Evolutionary conservation across 495 filamentous ascomycete species (phyloP).

Genomic region (Neurospora sp.): DNA sequence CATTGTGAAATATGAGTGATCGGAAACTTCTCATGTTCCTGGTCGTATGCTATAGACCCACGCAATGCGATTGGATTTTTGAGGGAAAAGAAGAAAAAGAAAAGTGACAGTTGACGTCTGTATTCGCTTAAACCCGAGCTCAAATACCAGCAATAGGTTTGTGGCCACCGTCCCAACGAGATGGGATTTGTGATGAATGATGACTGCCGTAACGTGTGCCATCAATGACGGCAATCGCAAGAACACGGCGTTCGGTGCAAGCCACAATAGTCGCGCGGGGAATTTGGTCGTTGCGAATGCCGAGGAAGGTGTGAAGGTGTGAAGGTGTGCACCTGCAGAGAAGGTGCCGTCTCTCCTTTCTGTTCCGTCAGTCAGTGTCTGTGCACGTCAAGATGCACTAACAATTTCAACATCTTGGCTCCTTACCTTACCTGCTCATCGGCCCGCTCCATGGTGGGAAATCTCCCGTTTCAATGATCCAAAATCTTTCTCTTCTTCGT

Average conservation of each 20-base stretch:
- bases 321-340: neutral
- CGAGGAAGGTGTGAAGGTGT: neutral
- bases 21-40: neutral
- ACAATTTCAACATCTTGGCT: neutral
- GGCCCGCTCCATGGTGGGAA: neutral
- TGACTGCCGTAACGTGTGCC: neutral
- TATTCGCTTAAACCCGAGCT: neutral
- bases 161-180: neutral
- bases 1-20: neutral
- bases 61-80: neutral
- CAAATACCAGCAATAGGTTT: neutral
- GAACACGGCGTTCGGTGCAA: neutral
- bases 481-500: neutral
- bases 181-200: neutral
- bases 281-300: neutral
- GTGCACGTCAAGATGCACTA: neutral
- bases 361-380: neutral
- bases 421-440: neutral
- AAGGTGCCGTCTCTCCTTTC: neutral
- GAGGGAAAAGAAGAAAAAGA: neutral
- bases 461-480: neutral
- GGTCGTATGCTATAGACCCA: neutral
- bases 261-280: neutral
- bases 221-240: neutral
- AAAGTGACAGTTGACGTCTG: neutral